Conservation (phyloP, 2,329 filamentous ascomycete species). For the Zasmidium citrigriseum region DNA sequence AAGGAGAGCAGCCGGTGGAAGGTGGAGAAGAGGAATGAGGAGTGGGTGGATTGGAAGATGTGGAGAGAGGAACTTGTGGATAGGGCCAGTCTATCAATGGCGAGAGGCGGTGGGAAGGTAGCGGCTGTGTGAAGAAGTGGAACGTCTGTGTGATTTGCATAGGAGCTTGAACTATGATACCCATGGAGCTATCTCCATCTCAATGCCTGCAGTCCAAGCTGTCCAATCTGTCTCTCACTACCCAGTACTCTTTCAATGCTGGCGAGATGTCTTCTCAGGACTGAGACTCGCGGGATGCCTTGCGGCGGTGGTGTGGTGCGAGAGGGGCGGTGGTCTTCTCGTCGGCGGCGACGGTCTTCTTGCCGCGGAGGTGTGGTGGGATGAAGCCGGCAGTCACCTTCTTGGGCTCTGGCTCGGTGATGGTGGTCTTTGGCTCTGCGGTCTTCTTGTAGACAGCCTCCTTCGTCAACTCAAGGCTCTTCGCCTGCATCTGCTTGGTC, state of each 20-base stretch:
- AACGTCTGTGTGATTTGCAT: background rate
- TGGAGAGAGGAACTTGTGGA: conserved; percentile 11
- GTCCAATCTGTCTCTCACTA: no score
- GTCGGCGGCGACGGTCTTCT: background rate
- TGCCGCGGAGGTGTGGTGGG: background rate
- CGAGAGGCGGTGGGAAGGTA: background rate
- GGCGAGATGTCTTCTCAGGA: no score
- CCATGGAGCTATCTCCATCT: no score
- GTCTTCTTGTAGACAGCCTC: background rate
- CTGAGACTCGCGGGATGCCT: no score
- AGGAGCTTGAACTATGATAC: conserved; percentile 3
- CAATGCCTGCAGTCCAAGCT: no score
- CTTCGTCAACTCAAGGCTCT: background rate
- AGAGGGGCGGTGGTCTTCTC: no score
- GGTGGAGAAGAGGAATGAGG: conserved; percentile 65
- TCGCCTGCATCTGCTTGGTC: background rate
- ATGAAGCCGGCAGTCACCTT: background rate
- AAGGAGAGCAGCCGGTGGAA: conserved; percentile 66
- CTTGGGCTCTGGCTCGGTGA: background rate
- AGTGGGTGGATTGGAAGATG: conserved; percentile 54
- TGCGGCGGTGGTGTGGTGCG: no score
- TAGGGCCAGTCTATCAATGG: background rate
- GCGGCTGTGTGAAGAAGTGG: background rate
- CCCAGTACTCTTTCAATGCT: no score
- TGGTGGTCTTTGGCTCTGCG: background rate